Conservation (phyloP, 306 rosid species). For the Purshia tridentata region DNA sequence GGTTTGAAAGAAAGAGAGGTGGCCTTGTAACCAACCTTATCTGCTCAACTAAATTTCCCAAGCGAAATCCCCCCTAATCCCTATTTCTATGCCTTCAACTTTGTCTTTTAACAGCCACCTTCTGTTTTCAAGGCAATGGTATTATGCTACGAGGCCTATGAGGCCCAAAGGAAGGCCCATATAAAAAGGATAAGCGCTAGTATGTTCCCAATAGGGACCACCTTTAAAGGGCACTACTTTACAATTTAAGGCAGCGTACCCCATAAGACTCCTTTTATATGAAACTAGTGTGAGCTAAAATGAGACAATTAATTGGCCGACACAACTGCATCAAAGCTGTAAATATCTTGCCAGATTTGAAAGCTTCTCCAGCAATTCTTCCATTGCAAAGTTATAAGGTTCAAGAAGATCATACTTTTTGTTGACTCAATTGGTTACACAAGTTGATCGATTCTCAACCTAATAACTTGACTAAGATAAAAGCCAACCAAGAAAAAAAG, state of each 20-base stretch:
- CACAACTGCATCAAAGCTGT: slow-evolving; percentile 12
- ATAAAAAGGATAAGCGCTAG: background rate
- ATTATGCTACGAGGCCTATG: background rate
- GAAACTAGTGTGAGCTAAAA: background rate
- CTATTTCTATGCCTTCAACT: slow-evolving; percentile 1
- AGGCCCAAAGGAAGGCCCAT: background rate
- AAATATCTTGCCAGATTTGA: background rate
- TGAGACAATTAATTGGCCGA: background rate
- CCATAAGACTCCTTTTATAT: background rate
- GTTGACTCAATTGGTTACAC: background rate
- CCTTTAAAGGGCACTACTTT: background rate
- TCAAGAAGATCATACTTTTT: background rate
- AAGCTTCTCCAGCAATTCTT: no score
- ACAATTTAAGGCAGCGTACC: background rate
- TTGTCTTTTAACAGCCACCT: background rate
- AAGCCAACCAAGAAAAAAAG: slow-evolving; percentile 3
- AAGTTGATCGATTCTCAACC: background rate
- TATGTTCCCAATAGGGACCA: background rate
- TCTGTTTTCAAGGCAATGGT: background rate
- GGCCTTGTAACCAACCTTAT: slow-evolving; percentile 20
- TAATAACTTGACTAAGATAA: background rate
- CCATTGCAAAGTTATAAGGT: no score
- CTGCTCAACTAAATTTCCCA: slow-evolving; percentile 8
- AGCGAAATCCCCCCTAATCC: background rate
- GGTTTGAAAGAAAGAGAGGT: background rate